Base-by-base conservation (phyloP, 805 yeast genomes). In the Kodamaea restingae region DNA sequence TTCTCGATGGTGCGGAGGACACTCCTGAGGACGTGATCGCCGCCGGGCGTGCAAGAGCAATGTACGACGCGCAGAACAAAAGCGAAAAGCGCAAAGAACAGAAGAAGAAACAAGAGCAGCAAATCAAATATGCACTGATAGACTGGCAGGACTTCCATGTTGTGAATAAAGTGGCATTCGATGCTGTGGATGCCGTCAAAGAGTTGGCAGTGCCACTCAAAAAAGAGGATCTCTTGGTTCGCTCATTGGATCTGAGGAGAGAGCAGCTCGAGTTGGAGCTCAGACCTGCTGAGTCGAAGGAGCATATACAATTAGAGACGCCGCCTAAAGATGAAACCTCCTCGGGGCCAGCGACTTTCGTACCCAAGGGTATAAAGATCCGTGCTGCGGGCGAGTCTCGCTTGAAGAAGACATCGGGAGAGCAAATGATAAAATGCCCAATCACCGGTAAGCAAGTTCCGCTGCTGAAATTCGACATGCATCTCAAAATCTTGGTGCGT, bases 141-240 rank as follows among this genome's bases (percentile, higher is more conserved):
- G 88, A 90, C 60, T 91, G 98, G 98, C 80, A 81, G 40, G 86
- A 84, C 45, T 91, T 90, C 54, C 68, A 72, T 2, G 68, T 86
- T 12, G 82, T 86, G 6, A 87, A 80, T 36, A 78, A 81, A 2
- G 68, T 88, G 10, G 78, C 72, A 35, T 82, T 88, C 47, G 76
- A 76, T 11, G 79, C 77, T 2, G 59, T 76, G 5, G 88, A 81
- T 55, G 68, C 71, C 43, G 75, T 72, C 8, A 70, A 76, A 4
- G 82, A 78, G 36, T 61, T 81, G 36, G 69, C 75, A 0, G 49
- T 54, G 7, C 86, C 95, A 0, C 54, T 83, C 36, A 64, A 70
- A 3, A 62, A 81, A 33, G 71, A 76, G 7, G 83, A 81, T 22
- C 60, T 85, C 15, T 74, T 83, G 47, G 74, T 70, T 46, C 66